Evolutionary conservation across 805 yeast species (phyloP).

Genomic region (Myxozyma vanderwaltii): DNA sequence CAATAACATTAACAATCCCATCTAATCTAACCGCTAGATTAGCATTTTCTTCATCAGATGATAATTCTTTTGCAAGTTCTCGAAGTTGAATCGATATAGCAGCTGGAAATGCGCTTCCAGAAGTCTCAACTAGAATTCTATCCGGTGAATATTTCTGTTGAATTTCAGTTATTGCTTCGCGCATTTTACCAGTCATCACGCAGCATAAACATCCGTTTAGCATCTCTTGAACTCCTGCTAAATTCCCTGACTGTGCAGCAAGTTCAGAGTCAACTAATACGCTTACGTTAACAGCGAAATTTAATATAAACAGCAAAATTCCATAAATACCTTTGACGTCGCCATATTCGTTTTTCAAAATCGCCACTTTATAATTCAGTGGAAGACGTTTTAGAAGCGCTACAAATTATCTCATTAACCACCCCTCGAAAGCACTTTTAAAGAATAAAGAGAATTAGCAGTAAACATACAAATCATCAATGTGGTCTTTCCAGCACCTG

Average conservation of each 20-base stretch:
- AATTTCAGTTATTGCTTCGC: constrained; percentile 30
- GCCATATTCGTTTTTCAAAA: constrained; percentile 34
- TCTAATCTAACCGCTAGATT: constrained; percentile 24
- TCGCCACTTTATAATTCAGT: constrained; percentile 29
- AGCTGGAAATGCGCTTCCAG: constrained; percentile 36
- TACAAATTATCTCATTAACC: background rate
- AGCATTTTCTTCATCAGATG: background rate
- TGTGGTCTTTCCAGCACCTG: constrained; percentile 35
- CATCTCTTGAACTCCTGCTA: constrained; percentile 35
- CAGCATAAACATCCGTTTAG: constrained; percentile 35
- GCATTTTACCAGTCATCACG: constrained; percentile 35
- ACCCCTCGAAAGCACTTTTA: too few relatives aligned
- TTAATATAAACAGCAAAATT: background rate
- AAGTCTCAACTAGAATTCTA: constrained; percentile 34
- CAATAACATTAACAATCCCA: constrained; percentile 34
- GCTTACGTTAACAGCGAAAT: background rate
- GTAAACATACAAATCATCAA: constrained; percentile 26
- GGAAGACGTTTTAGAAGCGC: constrained; percentile 32
- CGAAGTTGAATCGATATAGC: constrained; percentile 33
- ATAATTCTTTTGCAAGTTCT: constrained; percentile 28
- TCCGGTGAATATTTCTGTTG: constrained; percentile 30
- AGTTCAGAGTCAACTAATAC: constrained; percentile 30
- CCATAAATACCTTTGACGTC: constrained; percentile 28
- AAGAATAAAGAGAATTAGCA: too few relatives aligned
- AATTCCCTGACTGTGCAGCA: constrained; percentile 24